Base-by-base conservation (phyloP, 768 basidiomycete genomes). In the Termitomyces heimii region DNA sequence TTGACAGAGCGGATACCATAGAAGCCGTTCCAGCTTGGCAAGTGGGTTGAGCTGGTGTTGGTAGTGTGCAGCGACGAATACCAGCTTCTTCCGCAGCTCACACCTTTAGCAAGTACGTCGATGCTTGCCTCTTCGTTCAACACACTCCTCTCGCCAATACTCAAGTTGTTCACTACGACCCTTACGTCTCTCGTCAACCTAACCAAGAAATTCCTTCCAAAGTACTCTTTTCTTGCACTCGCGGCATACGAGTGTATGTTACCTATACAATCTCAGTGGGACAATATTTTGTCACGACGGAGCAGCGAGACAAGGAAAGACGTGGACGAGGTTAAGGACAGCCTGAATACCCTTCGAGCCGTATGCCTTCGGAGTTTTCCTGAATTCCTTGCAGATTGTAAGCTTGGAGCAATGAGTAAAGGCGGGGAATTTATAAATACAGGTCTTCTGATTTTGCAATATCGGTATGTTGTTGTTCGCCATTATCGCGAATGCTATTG, bases 291-390 rank as follows among this genome's bases (percentile, higher is more conserved):
- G 58, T 71, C 73, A 2, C 75, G 78, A 13, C 78, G 85, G 54
- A 76, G 80, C 24, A 66, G 79, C 32, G 76, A 73, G 26, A 66
- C 66, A 42, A 66, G 71, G 24, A 74, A 72, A 56, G 80, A 79
- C 29, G 72, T 73, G 26, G 91, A 91, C 62, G 90, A 90, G 62
- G 69, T 89, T 46, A 86, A 82, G 63, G 92, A 93, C 9, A 85
- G 83, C 0, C 63, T 89, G 7, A 81, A 83, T 51, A 72, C 80
- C 5, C 72, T 94, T 10, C 75, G 88, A 14, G 82, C 79, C 0
- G 75, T 92, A 1, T 91, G 89, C 64, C 69, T 93, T 57, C 77
- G 92, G 45, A 91, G 88, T 52, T 94, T 93, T 68, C 91, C 92
- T 0, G 91, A 94, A 64, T 88, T 89, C 61, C 67, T 94, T 46